A percentile compares a stretch with the other conserved stretches of the same genome.
phyloP scores from a whole-genome alignment of 2,329 filamentous ascomycete genomes.

The Nannizziopsis arthrosporioides region DNA sequence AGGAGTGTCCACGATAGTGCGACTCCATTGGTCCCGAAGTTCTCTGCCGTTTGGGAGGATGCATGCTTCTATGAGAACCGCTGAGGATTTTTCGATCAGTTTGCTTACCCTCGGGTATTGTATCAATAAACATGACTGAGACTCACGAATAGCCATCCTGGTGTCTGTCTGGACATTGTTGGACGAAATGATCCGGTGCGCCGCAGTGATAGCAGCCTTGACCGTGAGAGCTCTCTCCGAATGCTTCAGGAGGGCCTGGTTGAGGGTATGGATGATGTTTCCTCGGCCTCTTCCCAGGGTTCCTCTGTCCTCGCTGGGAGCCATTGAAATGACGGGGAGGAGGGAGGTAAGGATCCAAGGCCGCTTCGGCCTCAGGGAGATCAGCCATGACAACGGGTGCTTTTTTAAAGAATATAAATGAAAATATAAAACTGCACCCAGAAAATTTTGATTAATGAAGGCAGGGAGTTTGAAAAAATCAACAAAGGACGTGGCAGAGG shows the following conservation, averaged over 20 bases:
- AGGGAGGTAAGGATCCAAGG: conserved; percentile 4
- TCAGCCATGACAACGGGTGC: conserved; percentile 9
- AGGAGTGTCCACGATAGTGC: conserved; percentile 15
- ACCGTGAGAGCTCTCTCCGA: conserved; percentile 10
- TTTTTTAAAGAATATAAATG: neutral
- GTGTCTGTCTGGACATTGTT: conserved; percentile 26
- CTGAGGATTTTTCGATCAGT: conserved; percentile 13
- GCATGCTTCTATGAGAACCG: conserved; percentile 15
- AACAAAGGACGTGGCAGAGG: neutral
- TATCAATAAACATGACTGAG: neutral
- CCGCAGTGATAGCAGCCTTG: conserved; percentile 28
- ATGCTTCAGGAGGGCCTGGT: conserved; percentile 5
- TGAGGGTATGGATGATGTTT: conserved; percentile 14
- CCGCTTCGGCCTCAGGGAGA: conserved; percentile 6
- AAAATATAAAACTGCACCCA: no score
- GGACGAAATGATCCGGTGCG: conserved; percentile 23
- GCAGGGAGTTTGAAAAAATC: neutral
- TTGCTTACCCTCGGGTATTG: neutral
- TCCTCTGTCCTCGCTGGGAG: conserved; percentile 13
- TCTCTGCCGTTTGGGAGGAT: conserved; percentile 22
- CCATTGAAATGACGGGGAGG: conserved; percentile 8
- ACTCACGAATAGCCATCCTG: conserved; percentile 25
- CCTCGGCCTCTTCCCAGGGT: conserved; percentile 13
- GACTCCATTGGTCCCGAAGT: conserved; percentile 10
- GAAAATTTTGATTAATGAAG: neutral